phyloP scores from a whole-genome alignment of 192 early-diverging fungal genomes.

The Pilobolus umbonatus region DNA sequence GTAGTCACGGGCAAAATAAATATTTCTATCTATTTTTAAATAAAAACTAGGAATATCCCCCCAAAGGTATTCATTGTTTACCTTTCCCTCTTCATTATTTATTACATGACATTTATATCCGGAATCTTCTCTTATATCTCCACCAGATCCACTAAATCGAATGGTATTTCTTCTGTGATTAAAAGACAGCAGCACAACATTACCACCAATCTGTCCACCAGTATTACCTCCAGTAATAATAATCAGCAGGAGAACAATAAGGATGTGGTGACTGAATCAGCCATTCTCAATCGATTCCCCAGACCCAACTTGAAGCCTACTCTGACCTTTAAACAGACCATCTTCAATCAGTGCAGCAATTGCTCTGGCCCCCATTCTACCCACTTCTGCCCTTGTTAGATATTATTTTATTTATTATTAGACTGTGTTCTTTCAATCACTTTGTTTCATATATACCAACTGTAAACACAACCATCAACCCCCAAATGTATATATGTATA shows the following conservation, averaged over 20 bases:
- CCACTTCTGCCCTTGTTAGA: conserved; percentile 37
- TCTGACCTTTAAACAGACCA: conserved; percentile 17
- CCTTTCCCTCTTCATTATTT: conserved; percentile 24
- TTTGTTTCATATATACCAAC: background rate
- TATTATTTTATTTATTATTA: background rate
- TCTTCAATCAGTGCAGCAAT: conserved; percentile 21
- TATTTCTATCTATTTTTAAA: background rate
- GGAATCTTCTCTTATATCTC: conserved; percentile 23
- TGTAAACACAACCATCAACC: background rate
- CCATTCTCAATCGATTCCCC: conserved; percentile 25
- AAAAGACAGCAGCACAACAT: conserved; percentile 25
- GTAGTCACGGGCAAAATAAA: background rate
- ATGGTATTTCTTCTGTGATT: conserved; percentile 26
- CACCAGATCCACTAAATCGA: conserved; percentile 19
- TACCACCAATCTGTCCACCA: too few species aligned
- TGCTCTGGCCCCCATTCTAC: conserved; percentile 38
- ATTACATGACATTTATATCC: too few species aligned
- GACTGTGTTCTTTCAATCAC: background rate
- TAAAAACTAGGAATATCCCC: background rate
- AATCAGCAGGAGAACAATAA: background rate
- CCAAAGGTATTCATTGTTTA: conserved; percentile 15
- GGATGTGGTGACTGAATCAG: conserved; percentile 27
- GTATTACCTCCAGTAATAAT: too few species aligned
- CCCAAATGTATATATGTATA: too few species aligned
- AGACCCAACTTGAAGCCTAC: conserved; percentile 36